Base-by-base conservation (phyloP, 768 basidiomycete genomes). In the Dictyophora rubrovolvata region DNA sequence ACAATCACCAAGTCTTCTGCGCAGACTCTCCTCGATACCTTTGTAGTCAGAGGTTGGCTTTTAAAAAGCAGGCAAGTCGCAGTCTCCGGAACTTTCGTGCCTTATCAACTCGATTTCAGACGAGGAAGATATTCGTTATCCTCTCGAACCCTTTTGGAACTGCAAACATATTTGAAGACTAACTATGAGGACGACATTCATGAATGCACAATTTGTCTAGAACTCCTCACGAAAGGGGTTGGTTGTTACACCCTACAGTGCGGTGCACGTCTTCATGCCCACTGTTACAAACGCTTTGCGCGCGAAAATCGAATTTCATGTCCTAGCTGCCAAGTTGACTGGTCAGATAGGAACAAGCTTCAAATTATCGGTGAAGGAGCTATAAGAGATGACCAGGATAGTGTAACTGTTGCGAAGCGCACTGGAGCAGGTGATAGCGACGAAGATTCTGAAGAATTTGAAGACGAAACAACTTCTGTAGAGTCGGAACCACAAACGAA, bases 1-100 rank as follows among this genome's bases (percentile, higher is more conserved):
- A 65, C 71, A 4, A 83, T 92, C 77, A 84, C 82, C 53, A 86
- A 91, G 68, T 75, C 83, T 0, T 88, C 87, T 64, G 87, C 83
- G 0, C 87, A 90, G 70, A 70, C 76, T 17, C 79, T 89, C 14
- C 73, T 94, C 14, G 73, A 77, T 28, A 92, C 87, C 65, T 89
- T 94, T 66, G 87, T 92, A 0, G 85, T 89, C n/a, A 83, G 81
- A 64, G 86, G 86, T 14, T 90, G 86, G 89, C 70, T 88, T 10
- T 61, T 80, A 50, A 85, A 84, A 72, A 89, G 85, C 85, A 79
- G 77, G 86, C 85, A 65, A 65, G 85, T 76, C 23, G 6, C 36
- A 11, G 14, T 17, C 42, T 53, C 46, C 42, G 18, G 36, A 11
- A 18, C 18, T n/a, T 4, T 11, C 16, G n/a, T 52, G 16, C 55